Evolutionary conservation across 306 rosid genomes (phyloP).

Genomic region (Erythrophleum fordii): DNA sequence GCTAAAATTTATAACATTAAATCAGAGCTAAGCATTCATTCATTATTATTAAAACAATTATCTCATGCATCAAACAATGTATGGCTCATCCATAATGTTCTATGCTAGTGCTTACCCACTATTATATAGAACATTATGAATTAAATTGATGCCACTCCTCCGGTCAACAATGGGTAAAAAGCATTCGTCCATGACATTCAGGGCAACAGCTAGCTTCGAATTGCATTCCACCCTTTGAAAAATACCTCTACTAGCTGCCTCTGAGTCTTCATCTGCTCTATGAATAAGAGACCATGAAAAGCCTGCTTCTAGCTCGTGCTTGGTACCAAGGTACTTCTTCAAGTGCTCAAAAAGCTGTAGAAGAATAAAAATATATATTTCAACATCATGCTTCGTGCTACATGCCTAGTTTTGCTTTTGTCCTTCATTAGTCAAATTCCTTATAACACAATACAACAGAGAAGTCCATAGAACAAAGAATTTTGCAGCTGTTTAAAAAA

Average conservation of each 20-base stretch:
- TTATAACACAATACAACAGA: too few species aligned
- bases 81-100: neutral
- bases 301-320: conserved; percentile 93
- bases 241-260: conserved; percentile 67
- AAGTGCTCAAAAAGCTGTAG: conserved; percentile 82
- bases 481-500: too few species aligned
- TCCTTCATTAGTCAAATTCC: neutral
- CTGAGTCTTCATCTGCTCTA: conserved; percentile 75
- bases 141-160: conserved; percentile 93
- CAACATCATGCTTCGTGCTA: neutral
- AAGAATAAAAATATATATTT: conserved; percentile 31
- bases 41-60: neutral
- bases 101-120: conserved; percentile 70
- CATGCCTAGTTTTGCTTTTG: neutral
- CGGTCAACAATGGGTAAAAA: conserved; percentile 93
- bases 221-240: conserved; percentile 82
- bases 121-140: conserved; percentile 83
- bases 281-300: conserved; percentile 88
- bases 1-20: conserved; percentile 6
- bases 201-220: conserved; percentile 94
- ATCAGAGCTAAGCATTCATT: neutral
- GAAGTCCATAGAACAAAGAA: too few species aligned
- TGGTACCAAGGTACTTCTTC: conserved; percentile 86
- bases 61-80: conserved; percentile 20
- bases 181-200: conserved; percentile 96